These are phyloP conservation scores for Kodamaea jinghongensis DNA, from an alignment of 805 yeast genomes.

Conservation along the genomic window DNA sequence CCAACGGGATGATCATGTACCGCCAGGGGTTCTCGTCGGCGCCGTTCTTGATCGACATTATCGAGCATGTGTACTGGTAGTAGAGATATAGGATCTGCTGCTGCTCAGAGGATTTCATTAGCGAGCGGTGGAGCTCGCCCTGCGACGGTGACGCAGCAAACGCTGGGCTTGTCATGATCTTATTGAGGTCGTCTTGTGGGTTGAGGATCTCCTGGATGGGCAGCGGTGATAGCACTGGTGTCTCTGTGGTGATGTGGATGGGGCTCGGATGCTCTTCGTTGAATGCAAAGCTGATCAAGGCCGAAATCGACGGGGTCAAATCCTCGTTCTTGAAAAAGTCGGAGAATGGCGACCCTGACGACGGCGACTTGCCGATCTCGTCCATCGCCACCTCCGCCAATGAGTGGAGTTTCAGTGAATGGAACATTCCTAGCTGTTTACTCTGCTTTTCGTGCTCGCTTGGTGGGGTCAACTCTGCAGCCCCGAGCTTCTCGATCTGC, in stretches of 20 bases:
- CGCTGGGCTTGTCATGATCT: constrained; percentile 6
- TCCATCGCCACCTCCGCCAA: constrained; percentile 37
- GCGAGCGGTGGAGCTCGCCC: constrained; percentile 12
- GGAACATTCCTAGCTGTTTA: too few species aligned
- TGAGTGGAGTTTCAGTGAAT: constrained; percentile 20
- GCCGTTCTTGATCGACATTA: constrained; percentile 64
- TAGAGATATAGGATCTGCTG: constrained; percentile 36
- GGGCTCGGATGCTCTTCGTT: constrained; percentile 16
- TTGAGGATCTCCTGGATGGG: constrained; percentile 24
- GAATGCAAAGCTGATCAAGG: constrained; percentile 35
- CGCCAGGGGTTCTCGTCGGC: constrained; percentile 70
- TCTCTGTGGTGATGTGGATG: constrained; percentile 2
- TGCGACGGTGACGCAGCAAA: constrained; percentile 1
- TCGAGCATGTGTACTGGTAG: constrained; percentile 36
- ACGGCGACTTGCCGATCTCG: constrained; percentile 19
- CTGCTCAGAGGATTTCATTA: constrained; percentile 28
- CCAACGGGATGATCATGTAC: constrained; percentile 52
- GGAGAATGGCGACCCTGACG: background rate
- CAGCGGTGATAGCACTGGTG: constrained; percentile 8
- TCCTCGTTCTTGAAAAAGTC: constrained; percentile 7
- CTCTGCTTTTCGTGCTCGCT: too few species aligned
- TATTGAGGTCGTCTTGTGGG: constrained; percentile 30
- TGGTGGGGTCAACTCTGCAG: too few species aligned
- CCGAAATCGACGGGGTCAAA: constrained; percentile 38
- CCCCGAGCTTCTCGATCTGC: too few species aligned